Base-by-base conservation (phyloP, 164 flowering plant species). In the Annona cherimola region DNA sequence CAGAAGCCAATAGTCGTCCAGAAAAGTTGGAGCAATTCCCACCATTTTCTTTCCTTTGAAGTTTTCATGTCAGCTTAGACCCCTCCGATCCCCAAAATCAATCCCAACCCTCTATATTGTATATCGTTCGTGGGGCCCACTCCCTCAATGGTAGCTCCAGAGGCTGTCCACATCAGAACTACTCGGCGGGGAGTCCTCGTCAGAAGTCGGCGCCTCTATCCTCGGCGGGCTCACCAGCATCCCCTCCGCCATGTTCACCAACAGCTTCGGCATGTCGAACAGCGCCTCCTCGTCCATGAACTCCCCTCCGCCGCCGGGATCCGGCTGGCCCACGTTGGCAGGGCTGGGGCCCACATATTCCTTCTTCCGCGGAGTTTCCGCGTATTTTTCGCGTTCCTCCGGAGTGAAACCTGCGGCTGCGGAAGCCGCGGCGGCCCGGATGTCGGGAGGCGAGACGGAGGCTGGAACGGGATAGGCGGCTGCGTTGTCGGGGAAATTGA, bases 161-260 rank as follows among this genome's bases (percentile, higher is more conserved):
- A 85, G 71, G n/a, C 66, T 73, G 19, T 81, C 84, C 6, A 70
- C 77, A 20, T 67, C 80, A 4, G 80, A 77, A 72, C 69, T 78
- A 14, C 61, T 80, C 46, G 82, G 79, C 26, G 83, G 79, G 45
- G 35, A 26, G 35, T 26, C 35, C 35, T 75, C 78, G 19, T 77
- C 79, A 2, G 78, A 64, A 1, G 75, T 77, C 16, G 79, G 67
- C 2, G 87, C 64, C 8, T 75, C 76, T 42, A 83, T 68, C 76
- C 89, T 73, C 9, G 91, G 91, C 7, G 89, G 91, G 70, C 86
- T 87, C 4, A 87, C 70, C 18, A 86, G 79, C 89, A 87, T 83
- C 42, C 89, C 91, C 74, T 84, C 86, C 2, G 91, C 91, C 91
- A 87, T 87, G 69, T 81, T 81, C 75, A 68, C 83, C 71, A 87